These are phyloP conservation scores for Juncus effusus DNA, from an alignment of 176 grass and related monocot genomes.

Conservation along the genomic window DNA sequence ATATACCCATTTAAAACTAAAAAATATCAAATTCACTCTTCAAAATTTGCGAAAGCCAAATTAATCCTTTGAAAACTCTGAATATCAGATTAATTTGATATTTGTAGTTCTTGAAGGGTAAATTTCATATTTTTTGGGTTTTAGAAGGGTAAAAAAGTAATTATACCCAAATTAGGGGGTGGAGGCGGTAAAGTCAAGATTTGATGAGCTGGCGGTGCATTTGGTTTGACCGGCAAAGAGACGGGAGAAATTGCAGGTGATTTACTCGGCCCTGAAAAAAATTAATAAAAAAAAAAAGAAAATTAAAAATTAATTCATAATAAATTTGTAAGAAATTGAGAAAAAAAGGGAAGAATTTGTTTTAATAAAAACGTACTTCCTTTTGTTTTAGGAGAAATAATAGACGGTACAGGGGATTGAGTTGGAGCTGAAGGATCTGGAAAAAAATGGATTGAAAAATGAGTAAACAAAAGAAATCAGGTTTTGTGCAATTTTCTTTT, in stretches of 20 bases:
- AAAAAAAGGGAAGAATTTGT: conserved; percentile 10
- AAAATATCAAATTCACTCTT: too few relatives aligned
- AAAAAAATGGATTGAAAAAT: conserved; percentile 16
- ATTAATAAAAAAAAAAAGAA: conserved; percentile 7
- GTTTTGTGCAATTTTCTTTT: neutral
- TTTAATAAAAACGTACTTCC: conserved; percentile 37
- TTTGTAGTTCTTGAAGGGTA: too few relatives aligned
- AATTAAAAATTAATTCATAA: neutral
- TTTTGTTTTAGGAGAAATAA: conserved; percentile 31
- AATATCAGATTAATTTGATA: too few relatives aligned
- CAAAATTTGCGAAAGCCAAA: too few relatives aligned
- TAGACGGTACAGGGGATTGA: conserved; percentile 34
- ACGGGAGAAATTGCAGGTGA: conserved; percentile 54
- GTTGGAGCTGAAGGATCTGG: conserved; percentile 52
- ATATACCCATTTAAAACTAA: too few relatives aligned
- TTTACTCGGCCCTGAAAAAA: conserved; percentile 40
- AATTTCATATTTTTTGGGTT: too few relatives aligned
- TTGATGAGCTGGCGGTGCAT: conserved; percentile 50
- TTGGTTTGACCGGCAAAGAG: conserved; percentile 38
- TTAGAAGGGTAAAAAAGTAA: neutral
- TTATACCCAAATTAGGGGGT: conserved; percentile 77
- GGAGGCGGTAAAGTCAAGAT: conserved; percentile 84
- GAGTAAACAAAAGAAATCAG: conserved; percentile 3
- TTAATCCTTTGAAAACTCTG: too few relatives aligned
- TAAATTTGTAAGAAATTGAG: neutral